Evolutionary conservation across 805 yeast species (phyloP).

Genomic region (Starmerella potacharoeniae): DNA sequence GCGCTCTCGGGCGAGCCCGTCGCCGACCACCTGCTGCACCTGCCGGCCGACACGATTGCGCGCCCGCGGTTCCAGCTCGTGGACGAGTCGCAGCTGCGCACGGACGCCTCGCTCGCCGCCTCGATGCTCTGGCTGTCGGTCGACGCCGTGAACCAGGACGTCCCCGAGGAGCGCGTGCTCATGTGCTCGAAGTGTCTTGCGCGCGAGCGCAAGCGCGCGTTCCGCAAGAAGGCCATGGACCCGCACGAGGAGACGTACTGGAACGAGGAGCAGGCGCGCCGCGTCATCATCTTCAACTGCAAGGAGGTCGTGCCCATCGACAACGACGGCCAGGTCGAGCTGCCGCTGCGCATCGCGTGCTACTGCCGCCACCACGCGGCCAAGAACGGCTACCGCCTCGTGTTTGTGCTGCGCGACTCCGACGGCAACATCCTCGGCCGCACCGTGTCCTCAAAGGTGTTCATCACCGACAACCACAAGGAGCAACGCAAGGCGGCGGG

Average conservation of each 20-base stretch:
- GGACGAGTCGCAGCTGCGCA: slow-evolving; percentile 22
- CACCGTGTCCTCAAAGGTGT: slow-evolving; percentile 58
- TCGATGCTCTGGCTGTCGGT: slow-evolving; percentile 47
- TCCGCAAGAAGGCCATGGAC: slow-evolving; percentile 75
- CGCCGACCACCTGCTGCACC: slow-evolving; percentile 54
- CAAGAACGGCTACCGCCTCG: slow-evolving; percentile 65
- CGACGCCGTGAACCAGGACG: slow-evolving; percentile 52
- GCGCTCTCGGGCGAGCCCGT: slow-evolving; percentile 39
- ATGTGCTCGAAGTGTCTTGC: slow-evolving; percentile 84
- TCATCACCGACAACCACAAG: slow-evolving; percentile 93
- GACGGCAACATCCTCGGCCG: slow-evolving; percentile 58
- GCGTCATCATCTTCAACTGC: slow-evolving; percentile 85
- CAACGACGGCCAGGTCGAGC: slow-evolving; percentile 28
- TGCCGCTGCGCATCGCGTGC: slow-evolving; percentile 74
- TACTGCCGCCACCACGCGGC: slow-evolving; percentile 94
- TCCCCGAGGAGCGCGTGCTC: slow-evolving; percentile 41
- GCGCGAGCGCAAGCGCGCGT: slow-evolving; percentile 88
- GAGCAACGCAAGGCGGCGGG: slow-evolving; percentile 23
- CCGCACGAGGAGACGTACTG: slow-evolving; percentile 68
- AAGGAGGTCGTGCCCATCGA: slow-evolving; percentile 52
- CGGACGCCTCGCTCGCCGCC: slow-evolving; percentile 5
- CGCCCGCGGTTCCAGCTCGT: slow-evolving; percentile 70
- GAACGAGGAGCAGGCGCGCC: slow-evolving; percentile 58
- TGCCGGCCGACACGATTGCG: slow-evolving; percentile 80
- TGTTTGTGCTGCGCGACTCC: slow-evolving; percentile 49